Percentiles rank a stretch among this genome's conserved stretches.
These are phyloP conservation scores for Kernera saxatilis DNA, from an alignment of 345 rosid species.

Conservation along the genomic window DNA sequence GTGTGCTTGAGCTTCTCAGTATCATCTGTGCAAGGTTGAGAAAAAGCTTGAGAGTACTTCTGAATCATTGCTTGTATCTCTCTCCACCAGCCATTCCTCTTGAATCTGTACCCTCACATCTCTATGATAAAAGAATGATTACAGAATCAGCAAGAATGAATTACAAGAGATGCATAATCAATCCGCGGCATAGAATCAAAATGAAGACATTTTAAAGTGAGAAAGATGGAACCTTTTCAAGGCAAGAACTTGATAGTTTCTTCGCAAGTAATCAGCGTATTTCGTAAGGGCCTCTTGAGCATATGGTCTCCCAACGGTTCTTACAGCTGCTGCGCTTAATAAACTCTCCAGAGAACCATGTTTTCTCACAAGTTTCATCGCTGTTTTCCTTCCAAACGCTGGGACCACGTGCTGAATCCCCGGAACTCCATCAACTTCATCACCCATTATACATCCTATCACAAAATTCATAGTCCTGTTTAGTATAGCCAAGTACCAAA, in stretches of 20 bases:
- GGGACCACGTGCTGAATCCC: slow-evolving; percentile 82
- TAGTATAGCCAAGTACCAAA: background rate
- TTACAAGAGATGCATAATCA: background rate
- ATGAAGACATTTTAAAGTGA: background rate
- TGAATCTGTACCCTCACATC: slow-evolving; percentile 66
- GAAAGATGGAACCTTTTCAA: slow-evolving; percentile 50
- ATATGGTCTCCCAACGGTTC: slow-evolving; percentile 76
- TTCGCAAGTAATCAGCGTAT: slow-evolving; percentile 72
- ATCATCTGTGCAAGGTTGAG: slow-evolving; percentile 20
- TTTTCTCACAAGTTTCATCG: slow-evolving; percentile 70
- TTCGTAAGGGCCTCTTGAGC: slow-evolving; percentile 86
- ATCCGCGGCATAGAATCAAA: background rate
- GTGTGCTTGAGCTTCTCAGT: slow-evolving; percentile 29
- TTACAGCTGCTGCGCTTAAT: slow-evolving; percentile 72
- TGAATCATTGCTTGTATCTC: slow-evolving; percentile 61
- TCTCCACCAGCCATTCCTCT: slow-evolving; percentile 71
- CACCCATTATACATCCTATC: slow-evolving; percentile 86
- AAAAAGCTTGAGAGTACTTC: slow-evolving; percentile 42
- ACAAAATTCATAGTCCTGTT: background rate
- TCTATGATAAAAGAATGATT: slow-evolving; percentile 32
- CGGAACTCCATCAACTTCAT: slow-evolving; percentile 85
- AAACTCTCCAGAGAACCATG: slow-evolving; percentile 85
- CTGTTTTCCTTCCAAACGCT: slow-evolving; percentile 85
- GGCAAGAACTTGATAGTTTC: slow-evolving; percentile 84
- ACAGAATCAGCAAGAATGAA: background rate